These are phyloP conservation scores for Sporisorium graminicola DNA, from an alignment of 1,284 basidiomycete genomes.

Conservation along the genomic window DNA sequence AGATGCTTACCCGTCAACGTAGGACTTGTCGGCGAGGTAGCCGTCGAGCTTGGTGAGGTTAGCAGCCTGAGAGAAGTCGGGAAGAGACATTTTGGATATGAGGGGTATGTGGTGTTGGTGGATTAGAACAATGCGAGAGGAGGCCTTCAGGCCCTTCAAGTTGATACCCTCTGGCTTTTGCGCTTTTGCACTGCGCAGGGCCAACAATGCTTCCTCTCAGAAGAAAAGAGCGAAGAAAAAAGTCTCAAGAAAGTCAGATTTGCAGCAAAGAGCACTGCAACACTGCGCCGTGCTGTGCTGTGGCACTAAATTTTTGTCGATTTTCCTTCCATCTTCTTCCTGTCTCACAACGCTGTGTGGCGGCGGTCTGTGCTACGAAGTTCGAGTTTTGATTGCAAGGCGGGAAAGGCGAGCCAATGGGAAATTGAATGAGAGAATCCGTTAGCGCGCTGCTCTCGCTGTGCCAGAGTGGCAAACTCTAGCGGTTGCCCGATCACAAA, in stretches of 20 bases:
- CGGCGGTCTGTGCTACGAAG: conserved; percentile 23
- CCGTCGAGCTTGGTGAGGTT: conserved; percentile 63
- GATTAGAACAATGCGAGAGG: conserved; percentile 10
- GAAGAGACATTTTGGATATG: conserved; percentile 64
- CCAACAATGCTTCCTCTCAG: not conserved
- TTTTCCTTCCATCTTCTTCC: conserved; percentile 1
- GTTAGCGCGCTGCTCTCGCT: not conserved
- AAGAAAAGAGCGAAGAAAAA: conserved; percentile 22
- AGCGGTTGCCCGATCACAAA: conserved; percentile 22
- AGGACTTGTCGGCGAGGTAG: conserved; percentile 65
- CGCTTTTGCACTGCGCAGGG: conserved; percentile 5
- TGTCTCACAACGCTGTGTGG: not conserved
- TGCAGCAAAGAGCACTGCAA: not conserved
- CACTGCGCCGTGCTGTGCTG: not conserved
- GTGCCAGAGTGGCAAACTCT: conserved; percentile 4
- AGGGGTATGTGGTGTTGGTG: conserved; percentile 21
- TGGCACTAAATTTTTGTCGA: not conserved
- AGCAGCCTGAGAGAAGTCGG: conserved; percentile 64
- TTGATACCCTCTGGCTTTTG: not conserved
- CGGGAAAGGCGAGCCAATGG: not conserved
- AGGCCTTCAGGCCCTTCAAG: not conserved
- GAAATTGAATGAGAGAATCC: not conserved
- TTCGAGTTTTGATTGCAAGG: too few relatives aligned
- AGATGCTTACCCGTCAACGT: conserved; percentile 68
- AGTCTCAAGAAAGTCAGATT: conserved; percentile 9